Evolutionary conservation across 202 grass and related monocot genomes (phyloP).

Genomic region (Elaeis oleifera): DNA sequence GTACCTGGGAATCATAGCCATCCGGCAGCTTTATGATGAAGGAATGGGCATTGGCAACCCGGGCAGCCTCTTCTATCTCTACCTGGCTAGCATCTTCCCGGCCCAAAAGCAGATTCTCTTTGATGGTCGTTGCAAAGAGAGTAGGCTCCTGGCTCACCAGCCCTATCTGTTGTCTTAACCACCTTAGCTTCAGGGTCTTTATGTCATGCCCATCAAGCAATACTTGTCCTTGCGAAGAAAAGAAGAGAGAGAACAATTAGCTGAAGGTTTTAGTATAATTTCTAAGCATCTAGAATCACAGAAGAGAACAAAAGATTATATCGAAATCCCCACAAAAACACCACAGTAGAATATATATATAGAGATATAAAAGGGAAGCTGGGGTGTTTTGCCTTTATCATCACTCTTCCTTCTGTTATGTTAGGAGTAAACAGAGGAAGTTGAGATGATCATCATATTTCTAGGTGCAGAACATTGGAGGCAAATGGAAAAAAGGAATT

Average conservation of each 20-base stretch:
- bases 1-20: conserved; percentile 85
- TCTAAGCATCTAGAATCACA: too few species aligned
- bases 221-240: conserved; percentile 35
- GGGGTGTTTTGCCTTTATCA: too few species aligned
- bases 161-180: conserved; percentile 83
- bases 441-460: too few species aligned
- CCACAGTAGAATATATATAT: neutral
- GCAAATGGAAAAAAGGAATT: too few species aligned
- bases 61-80: conserved; percentile 92
- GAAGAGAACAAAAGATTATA: too few species aligned
- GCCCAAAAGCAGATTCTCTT: conserved; percentile 90
- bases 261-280: too few species aligned
- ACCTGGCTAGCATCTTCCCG: conserved; percentile 66
- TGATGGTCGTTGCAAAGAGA: conserved; percentile 92
- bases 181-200: conserved; percentile 61
- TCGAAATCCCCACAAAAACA: neutral
- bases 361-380: neutral
- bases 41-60: conserved; percentile 97
- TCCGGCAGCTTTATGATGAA: conserved; percentile 97
- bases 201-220: conserved; percentile 68
- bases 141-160: conserved; percentile 96
- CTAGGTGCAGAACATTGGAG: too few species aligned
- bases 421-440: too few species aligned
- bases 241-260: too few species aligned
- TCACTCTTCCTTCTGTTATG: too few species aligned